Evolutionary conservation across 352 stramenopile species (phyloP).

Genomic region (Aphanomyces astaci): DNA sequence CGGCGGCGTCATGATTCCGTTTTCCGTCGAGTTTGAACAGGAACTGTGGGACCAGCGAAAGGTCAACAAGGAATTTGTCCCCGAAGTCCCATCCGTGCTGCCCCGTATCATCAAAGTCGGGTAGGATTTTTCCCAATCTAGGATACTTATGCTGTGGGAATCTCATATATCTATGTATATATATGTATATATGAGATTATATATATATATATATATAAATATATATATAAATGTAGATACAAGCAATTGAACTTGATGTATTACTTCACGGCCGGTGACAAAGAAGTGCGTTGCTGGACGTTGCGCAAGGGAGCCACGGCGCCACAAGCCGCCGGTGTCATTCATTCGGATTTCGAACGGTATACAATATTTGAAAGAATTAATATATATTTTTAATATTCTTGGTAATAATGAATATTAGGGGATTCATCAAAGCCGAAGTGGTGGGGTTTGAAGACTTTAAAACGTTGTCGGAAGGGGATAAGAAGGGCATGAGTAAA

Average conservation of each 20-base stretch:
- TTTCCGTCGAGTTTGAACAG: slow-evolving; percentile 88
- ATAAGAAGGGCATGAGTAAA: slow-evolving; percentile 65
- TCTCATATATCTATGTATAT: no score
- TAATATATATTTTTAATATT: neutral
- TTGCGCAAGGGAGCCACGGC: slow-evolving; percentile 19
- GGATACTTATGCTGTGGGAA: no score
- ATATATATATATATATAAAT: no score
- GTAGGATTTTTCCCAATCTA: no score
- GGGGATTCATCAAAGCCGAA: slow-evolving; percentile 86
- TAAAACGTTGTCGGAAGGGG: slow-evolving; percentile 58
- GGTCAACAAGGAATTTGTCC: slow-evolving; percentile 32
- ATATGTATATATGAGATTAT: no score
- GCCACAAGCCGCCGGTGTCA: slow-evolving; percentile 73
- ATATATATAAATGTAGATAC: no score
- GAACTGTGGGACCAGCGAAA: slow-evolving; percentile 38
- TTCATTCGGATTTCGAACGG: slow-evolving; percentile 88
- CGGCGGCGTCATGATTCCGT: slow-evolving; percentile 87
- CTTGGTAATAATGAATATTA: neutral
- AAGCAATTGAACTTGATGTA: slow-evolving; percentile 89
- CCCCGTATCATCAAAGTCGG: slow-evolving; percentile 88
- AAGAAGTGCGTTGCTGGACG: slow-evolving; percentile 91
- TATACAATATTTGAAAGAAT: slow-evolving; percentile 11
- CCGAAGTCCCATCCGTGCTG: slow-evolving; percentile 43
- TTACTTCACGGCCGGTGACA: slow-evolving; percentile 86
- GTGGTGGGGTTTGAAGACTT: slow-evolving; percentile 85